Conservation (phyloP, 345 rosid genomes). For the Kernera saxatilis region DNA sequence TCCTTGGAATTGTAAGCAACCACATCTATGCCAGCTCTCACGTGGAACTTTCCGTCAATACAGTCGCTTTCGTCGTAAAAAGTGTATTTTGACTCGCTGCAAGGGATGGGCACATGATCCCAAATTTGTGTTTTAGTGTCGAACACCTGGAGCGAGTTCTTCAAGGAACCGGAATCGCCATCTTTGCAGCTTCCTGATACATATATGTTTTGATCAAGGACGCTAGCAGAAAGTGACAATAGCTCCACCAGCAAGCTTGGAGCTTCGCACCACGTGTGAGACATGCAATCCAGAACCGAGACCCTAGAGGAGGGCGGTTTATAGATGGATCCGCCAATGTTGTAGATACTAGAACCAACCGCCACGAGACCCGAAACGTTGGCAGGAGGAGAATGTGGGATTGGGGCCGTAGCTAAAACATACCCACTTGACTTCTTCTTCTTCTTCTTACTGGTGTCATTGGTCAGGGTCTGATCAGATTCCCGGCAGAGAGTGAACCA, state of each 20-base stretch:
- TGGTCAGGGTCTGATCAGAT: not conserved
- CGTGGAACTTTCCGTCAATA: not conserved
- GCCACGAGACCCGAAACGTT: conserved; percentile 41
- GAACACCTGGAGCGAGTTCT: conserved; percentile 49
- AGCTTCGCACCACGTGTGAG: conserved; percentile 43
- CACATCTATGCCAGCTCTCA: conserved; percentile 20
- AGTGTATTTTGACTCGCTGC: no score
- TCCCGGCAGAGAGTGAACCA: not conserved
- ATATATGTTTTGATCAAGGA: conserved; percentile 39
- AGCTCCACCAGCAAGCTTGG: conserved; percentile 47
- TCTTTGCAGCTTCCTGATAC: conserved; percentile 54
- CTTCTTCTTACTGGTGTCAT: no score
- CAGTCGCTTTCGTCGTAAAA: no score
- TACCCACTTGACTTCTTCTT: no score
- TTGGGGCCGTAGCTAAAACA: not conserved
- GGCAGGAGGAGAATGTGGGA: conserved; percentile 17
- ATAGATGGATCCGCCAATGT: no score
- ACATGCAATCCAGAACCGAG: conserved; percentile 54
- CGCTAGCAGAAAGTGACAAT: conserved; percentile 44
- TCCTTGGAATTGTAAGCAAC: conserved; percentile 40
- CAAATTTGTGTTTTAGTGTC: conserved; percentile 39
- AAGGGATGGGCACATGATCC: conserved; percentile 6
- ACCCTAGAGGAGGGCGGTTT: conserved; percentile 43
- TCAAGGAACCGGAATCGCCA: not conserved
- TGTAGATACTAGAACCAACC: conserved; percentile 44